Base-by-base conservation (phyloP, 208 protist genomes). In the Leishmania martiniquensis region DNA sequence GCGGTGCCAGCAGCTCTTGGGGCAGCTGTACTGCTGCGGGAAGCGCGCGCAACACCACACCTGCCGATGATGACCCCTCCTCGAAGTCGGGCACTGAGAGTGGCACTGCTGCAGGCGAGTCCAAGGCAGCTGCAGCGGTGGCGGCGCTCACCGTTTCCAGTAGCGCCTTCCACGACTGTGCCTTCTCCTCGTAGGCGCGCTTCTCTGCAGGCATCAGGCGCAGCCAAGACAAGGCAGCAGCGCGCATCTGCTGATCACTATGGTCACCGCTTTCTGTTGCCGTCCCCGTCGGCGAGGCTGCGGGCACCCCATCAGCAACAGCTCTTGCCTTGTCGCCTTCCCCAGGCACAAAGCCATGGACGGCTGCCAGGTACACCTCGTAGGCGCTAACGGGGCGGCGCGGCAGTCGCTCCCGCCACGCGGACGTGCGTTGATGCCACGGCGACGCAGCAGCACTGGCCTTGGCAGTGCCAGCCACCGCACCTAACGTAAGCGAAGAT, bases 311-410 rank as follows among this genome's bases (percentile, higher is more conserved):
- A n/a, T 34, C 54, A 4, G 68, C 20, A n/a, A 15, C 55, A 32
- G 66, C 77, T 2, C 34, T 44, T 12, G 32, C 44, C 44, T 37
- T n/a, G 20, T 49, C 66, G n/a, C 66, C 66, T 37, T 73, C 62
- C 55, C 47, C 54, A n/a, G 59, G 78, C 51, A 78, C 80, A 20
- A 74, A 34, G 49, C 78, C 75, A 75, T 83, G 75, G n/a, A 75
- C 75, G 13, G 72, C 34, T n/a, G 75, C 32, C 12, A 44, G n/a
- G 54, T 74, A 83, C 20, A 78, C 79, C 45, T 83, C 79, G 52
- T 78, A 83, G 12, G 79, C 79, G 54, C 79, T 76, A 1, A 82
- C 75, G 0, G 66, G 25, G 1, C 73, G 82, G 4, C 17, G 52
- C 2, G 83, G 83, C 20, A 83, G 47, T 13, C 45, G 54, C 10